Percentiles rank a stretch among this genome's conserved stretches.
phyloP scores from a whole-genome alignment of 2,329 filamentous ascomycete genomes.

The Ciborinia camelliae region DNA sequence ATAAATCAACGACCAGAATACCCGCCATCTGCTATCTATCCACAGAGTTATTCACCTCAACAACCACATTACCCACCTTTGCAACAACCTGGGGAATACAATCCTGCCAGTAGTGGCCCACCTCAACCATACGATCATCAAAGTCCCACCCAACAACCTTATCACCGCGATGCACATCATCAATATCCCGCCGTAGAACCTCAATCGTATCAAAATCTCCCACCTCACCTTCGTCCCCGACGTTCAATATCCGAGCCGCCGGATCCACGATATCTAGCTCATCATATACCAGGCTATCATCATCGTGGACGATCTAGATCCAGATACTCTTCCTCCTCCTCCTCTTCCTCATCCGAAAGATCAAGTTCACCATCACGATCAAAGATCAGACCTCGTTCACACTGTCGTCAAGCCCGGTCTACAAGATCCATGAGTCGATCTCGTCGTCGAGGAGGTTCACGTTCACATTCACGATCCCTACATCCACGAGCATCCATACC shows the following conservation, averaged over 20 bases:
- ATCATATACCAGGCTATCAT: slow-evolving; percentile 18
- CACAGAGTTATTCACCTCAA: background rate
- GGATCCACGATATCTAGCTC: slow-evolving; percentile 8
- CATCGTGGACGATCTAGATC: slow-evolving; percentile 1
- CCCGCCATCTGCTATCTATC: background rate
- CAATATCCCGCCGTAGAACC: background rate
- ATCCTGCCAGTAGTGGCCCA: background rate
- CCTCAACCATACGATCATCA: background rate
- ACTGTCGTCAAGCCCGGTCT: background rate
- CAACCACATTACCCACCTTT: background rate
- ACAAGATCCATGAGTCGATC: background rate
- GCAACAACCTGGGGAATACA: background rate
- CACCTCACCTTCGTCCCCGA: slow-evolving; percentile 16
- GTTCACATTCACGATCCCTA: slow-evolving; percentile 1
- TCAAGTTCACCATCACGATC: slow-evolving; percentile 1
- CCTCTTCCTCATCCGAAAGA: background rate
- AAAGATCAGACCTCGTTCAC: background rate
- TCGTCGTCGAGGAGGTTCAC: background rate
- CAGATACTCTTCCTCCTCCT: no score
- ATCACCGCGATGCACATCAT: background rate
- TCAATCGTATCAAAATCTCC: background rate
- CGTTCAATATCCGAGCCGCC: slow-evolving; percentile 28
- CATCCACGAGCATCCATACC: slow-evolving; percentile 14
- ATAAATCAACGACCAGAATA: background rate
- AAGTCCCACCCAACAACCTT: background rate